Evolutionary conservation across 768 basidiomycete species (phyloP), one percentile per base, ranked within the genome.

Genomic region (Artomyces pyxidatus): DNA sequence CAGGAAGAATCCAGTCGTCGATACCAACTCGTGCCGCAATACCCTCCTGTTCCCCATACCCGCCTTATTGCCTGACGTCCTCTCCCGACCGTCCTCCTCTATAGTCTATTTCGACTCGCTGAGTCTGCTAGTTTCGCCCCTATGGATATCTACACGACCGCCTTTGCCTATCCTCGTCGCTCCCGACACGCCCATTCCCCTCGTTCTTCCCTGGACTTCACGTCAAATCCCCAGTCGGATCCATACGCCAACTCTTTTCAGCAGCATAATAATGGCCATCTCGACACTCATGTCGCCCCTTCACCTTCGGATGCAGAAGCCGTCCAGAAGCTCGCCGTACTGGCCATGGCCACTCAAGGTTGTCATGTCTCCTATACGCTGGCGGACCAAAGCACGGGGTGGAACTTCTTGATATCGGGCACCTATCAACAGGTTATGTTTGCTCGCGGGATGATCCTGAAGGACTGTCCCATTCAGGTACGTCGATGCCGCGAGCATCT

Each of bases 131-230:
- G 44, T 45, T 52, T 38, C 48, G 53, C 59, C 55, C 59, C 62
- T 56, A 94, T 96, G 93, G 93, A 96, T 66, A 81, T 94, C 64
- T 95, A 94, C 78, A 88, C 91, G 48, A 88, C 89, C 58, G 88
- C 91, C 62, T 94, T 96, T 76, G 85, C 85, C 59, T 86, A 88
- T 71, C 90, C 91, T 62, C 85, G 88, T 72, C 76, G 85, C 65
- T 77, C 83, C 63, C 82, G 82, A 62, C 77, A 78, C 68, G 69
- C 74, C 71, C 80, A 76, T 68, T 78, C 81, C 50, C 70, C 77
- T 47, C 67, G 78, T 58, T 76, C 78, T 47, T 76, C 83, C 52
- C 71, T 83, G 70, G 83, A 87, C 67, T 77, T 78, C 59, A 63
- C 68, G 47, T 70, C 73, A 47, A 65, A 65, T 53, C 52, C 54